Evolutionary conservation across 192 early-diverging fungal genomes (phyloP).

Genomic region (Coemansia sp.): DNA sequence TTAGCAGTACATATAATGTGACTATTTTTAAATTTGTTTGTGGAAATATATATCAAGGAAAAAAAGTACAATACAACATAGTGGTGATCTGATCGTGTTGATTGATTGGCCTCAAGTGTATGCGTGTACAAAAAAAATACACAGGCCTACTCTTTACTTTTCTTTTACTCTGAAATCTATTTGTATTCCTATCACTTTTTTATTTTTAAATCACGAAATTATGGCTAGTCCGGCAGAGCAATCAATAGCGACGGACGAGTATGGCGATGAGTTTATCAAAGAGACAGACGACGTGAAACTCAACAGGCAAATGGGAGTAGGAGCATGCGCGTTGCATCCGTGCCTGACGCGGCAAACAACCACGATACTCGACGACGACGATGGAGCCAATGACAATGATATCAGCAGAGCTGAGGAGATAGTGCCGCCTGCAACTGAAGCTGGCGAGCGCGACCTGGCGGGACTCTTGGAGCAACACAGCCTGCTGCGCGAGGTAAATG

Average conservation of each 20-base stretch:
- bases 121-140: too few species aligned
- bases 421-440: not conserved
- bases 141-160: not conserved
- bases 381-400: not conserved
- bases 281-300: slow-evolving; percentile 32
- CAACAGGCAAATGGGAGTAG: slow-evolving; percentile 38
- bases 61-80: too few species aligned
- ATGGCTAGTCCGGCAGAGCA: slow-evolving; percentile 5
- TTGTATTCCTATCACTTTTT: not conserved
- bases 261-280: slow-evolving; percentile 45
- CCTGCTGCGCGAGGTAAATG: not conserved
- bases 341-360: slow-evolving; percentile 42
- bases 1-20: too few species aligned
- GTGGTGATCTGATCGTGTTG: too few species aligned
- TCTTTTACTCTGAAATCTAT: not conserved
- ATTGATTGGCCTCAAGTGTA: too few species aligned
- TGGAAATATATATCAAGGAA: too few species aligned
- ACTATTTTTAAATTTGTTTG: too few species aligned
- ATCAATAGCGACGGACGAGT: slow-evolving; percentile 34
- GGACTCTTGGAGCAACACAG: slow-evolving; percentile 11
- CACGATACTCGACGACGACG: not conserved
- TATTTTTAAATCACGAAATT: not conserved
- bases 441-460: slow-evolving; percentile 2
- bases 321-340: slow-evolving; percentile 50
- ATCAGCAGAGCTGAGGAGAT: not conserved